Evolutionary conservation across 441 rosid species (phyloP).

Genomic region (Erodium texanum): DNA sequence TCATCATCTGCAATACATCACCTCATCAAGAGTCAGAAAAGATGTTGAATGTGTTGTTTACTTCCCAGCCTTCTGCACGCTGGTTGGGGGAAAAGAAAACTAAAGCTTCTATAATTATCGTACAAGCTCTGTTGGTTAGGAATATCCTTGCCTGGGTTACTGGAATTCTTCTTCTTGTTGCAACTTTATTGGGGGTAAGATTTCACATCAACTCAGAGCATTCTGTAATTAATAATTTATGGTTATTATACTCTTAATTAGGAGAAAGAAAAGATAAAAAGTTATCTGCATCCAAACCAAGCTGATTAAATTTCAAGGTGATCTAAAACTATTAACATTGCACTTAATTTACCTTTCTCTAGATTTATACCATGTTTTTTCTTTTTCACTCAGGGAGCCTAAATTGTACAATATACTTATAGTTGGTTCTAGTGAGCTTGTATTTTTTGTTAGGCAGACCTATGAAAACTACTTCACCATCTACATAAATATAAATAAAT

Average conservation of each 20-base stretch:
- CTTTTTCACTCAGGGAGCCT: neutral
- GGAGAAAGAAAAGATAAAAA: neutral
- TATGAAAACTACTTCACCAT: neutral
- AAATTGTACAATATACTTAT: neutral
- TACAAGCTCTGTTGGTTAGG: slow-evolving; percentile 58
- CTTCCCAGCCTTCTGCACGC: slow-evolving; percentile 46
- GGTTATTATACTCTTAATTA: neutral
- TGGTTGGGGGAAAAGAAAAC: slow-evolving; percentile 58
- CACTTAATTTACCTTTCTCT: neutral
- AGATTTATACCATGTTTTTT: neutral
- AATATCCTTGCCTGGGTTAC: slow-evolving; percentile 89
- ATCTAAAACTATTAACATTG: neutral
- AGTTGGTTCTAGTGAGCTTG: neutral
- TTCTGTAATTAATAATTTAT: neutral
- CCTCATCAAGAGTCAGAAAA: slow-evolving; percentile 36
- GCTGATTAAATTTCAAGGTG: too few relatives aligned
- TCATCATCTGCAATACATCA: slow-evolving; percentile 41
- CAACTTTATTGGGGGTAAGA: slow-evolving; percentile 93
- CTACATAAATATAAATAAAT: neutral
- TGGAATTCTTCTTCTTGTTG: slow-evolving; percentile 78
- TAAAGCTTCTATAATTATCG: slow-evolving; percentile 21
- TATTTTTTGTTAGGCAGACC: neutral
- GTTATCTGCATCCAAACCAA: neutral
- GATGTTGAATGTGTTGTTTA: slow-evolving; percentile 36
- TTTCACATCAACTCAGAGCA: slow-evolving; percentile 10